Conservation (phyloP, 108 stramenopile species). For the Fragilaria radians region DNA sequence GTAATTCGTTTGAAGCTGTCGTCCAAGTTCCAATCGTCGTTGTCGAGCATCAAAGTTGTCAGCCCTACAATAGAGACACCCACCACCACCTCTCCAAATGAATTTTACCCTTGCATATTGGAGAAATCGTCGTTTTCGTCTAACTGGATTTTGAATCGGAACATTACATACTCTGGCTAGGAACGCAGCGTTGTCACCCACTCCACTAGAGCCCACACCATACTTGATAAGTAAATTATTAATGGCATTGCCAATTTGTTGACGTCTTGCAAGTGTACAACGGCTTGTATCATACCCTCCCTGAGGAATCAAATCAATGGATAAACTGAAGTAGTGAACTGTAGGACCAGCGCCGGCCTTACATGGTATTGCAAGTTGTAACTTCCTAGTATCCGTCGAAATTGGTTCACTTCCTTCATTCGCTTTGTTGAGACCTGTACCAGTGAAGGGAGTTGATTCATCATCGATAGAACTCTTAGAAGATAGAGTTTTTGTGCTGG, state of each 20-base stretch:
- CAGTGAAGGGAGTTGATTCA: too few relatives aligned
- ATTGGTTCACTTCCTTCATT: too few relatives aligned
- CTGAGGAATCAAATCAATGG: background rate
- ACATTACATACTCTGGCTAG: background rate
- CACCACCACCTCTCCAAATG: background rate
- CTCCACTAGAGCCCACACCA: background rate
- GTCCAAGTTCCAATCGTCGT: background rate
- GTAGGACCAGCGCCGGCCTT: background rate
- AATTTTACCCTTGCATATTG: background rate
- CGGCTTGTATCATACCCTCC: background rate
- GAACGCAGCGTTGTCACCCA: background rate
- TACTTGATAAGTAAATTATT: background rate
- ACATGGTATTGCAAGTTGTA: too few relatives aligned
- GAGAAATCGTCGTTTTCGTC: background rate
- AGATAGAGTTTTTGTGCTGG: too few relatives aligned
- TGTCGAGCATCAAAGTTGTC: conserved; percentile 1
- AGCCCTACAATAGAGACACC: background rate
- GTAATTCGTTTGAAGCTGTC: background rate
- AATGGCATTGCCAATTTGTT: background rate
- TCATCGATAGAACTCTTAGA: too few relatives aligned
- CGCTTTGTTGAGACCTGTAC: too few relatives aligned
- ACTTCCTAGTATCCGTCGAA: too few relatives aligned
- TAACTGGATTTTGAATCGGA: background rate
- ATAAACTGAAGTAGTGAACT: background rate
- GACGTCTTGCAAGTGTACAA: background rate